Evolutionary conservation across 805 yeast genomes (phyloP).

Genomic region (Metschnikowia lunata): DNA sequence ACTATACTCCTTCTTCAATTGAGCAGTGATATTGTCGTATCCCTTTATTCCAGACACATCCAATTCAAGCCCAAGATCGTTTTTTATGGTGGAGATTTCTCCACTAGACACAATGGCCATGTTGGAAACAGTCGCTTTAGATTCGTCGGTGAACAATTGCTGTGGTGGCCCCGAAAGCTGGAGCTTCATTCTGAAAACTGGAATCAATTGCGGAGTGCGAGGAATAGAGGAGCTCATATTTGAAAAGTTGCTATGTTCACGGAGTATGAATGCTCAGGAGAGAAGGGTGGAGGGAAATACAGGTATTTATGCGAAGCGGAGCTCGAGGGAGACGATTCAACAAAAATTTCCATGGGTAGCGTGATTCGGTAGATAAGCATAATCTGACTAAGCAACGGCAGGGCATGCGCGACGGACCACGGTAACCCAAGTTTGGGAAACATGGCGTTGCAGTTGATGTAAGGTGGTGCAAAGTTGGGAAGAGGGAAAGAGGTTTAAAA

Average conservation of each 20-base stretch:
- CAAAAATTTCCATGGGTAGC: too few relatives aligned
- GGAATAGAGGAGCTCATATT: slow-evolving; percentile 12
- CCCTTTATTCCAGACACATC: slow-evolving; percentile 34
- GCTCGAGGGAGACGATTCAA: too few relatives aligned
- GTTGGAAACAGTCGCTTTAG: slow-evolving; percentile 17
- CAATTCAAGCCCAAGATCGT: slow-evolving; percentile 29
- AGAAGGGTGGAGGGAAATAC: too few relatives aligned
- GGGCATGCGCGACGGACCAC: too few relatives aligned
- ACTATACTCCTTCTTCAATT: slow-evolving; percentile 22
- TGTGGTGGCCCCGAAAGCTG: slow-evolving; percentile 21
- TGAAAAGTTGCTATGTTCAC: neutral
- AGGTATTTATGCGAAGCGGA: too few relatives aligned
- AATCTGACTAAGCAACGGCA: too few relatives aligned
- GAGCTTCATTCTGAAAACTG: slow-evolving; percentile 29
- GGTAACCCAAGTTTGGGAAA: too few relatives aligned
- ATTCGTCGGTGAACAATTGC: slow-evolving; percentile 15
- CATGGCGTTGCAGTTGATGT: too few relatives aligned
- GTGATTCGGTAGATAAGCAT: too few relatives aligned
- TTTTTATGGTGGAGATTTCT: slow-evolving; percentile 26
- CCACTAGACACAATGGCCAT: slow-evolving; percentile 27
- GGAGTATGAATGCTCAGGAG: neutral
- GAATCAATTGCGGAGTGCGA: slow-evolving; percentile 24
- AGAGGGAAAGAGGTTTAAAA: too few relatives aligned
- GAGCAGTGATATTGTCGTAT: slow-evolving; percentile 44
- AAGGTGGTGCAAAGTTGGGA: too few relatives aligned